Base-by-base conservation (phyloP, 164 flowering plant genomes). In the Pachysandra terminalis region DNA sequence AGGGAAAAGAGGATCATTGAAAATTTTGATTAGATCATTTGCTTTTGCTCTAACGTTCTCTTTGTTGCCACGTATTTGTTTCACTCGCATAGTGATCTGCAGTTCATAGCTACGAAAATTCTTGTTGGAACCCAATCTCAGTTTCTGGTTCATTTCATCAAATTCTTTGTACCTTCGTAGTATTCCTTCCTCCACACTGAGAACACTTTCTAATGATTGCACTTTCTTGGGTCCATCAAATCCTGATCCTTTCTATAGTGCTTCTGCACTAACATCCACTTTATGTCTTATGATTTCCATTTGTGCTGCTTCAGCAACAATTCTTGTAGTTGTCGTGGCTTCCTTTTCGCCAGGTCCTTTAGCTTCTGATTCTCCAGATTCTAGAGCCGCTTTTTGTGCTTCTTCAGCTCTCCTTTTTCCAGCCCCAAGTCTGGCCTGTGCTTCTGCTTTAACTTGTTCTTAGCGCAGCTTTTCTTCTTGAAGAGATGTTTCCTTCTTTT, bases 371-470 rank as follows among this genome's bases (percentile, higher is more conserved):
- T 65, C 82, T 74, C 82, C 92, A 81, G 87, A 87, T 81, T 87
- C 96, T 71, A 83, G 57, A 67, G 87, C 85, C 66, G 80, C 85
- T 56, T 60, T 78, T 68, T 77, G 83, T 73, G 81, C 88, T 74
- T 80, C 86, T 78, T 90, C 96, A 53, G 82, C 89, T 75, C 73
- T 82, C 70, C 66, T 71, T 65, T 63, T 79, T 56, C 72, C 84
- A 71, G 80, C 81, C 73, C 74, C 73, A 52, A 72, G 75, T 69
- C 74, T 81, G 24, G 83, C 90, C 90, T 86, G 85, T 26, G 85
- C 87, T 77, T 89, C 96, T 23, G 82, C 94, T 81, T 68, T 91
- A 41, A 82, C 84, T 65, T 79, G 89, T 73, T 89, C 93, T 73
- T 84, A 93, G 19, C 85, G 87, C 48, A 78, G 21, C 71, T 81